phyloP scores from a whole-genome alignment of 306 rosid species.

The Arachis stenosperma region DNA sequence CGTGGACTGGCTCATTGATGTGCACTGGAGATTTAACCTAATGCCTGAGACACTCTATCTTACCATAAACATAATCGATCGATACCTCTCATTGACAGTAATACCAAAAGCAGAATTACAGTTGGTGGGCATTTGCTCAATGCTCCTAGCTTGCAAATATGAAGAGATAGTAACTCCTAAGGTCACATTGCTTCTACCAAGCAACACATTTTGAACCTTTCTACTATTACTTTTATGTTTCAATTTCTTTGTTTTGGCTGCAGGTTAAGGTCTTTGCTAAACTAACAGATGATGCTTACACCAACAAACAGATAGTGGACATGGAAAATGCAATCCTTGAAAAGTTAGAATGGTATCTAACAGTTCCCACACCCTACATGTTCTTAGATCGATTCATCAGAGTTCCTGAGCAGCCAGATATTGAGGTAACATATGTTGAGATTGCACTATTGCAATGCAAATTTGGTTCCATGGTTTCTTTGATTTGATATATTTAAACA shows the following conservation, averaged over 20 bases:
- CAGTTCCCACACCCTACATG: slow-evolving; percentile 63
- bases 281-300: slow-evolving; percentile 59
- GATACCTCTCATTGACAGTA: slow-evolving; percentile 55
- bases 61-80: slow-evolving; percentile 55
- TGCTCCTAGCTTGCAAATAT: slow-evolving; percentile 68
- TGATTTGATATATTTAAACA: neutral
- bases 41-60: slow-evolving; percentile 68
- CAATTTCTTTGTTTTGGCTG: neutral
- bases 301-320: slow-evolving; percentile 38
- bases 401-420: slow-evolving; percentile 50
- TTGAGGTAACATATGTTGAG: slow-evolving; percentile 40
- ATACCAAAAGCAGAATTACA: slow-evolving; percentile 53
- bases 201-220: neutral
- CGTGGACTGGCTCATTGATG: slow-evolving; percentile 65
- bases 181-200: slow-evolving; percentile 37
- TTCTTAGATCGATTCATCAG: slow-evolving; percentile 57
- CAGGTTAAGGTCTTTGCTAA: slow-evolving; percentile 55
- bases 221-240: neutral
- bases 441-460: neutral
- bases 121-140: slow-evolving; percentile 59
- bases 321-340: slow-evolving; percentile 56
- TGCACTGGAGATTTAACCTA: slow-evolving; percentile 53
- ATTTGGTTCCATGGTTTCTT: neutral
- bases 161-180: slow-evolving; percentile 56
- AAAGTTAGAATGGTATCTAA: slow-evolving; percentile 47